phyloP scores from a whole-genome alignment of 2,329 filamentous ascomycete species.

The Sarocladiaceae sp. region DNA sequence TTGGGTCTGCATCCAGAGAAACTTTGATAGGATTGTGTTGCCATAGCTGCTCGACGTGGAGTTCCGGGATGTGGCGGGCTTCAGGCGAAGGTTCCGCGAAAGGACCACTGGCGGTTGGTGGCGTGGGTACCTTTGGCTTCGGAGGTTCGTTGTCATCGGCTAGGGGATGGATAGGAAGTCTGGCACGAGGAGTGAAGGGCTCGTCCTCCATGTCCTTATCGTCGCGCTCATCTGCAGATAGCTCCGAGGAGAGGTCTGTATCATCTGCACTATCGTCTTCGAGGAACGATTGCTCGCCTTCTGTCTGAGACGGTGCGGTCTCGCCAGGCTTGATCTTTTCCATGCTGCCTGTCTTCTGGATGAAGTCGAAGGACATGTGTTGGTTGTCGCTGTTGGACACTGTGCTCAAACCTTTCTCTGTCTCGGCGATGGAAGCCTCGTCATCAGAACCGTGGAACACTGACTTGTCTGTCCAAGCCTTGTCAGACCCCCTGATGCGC shows the following conservation, averaged over 20 bases:
- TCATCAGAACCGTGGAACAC: conserved; percentile 47
- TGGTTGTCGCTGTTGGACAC: conserved; percentile 19
- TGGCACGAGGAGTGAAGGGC: conserved; percentile 14
- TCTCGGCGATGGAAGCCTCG: conserved; percentile 20
- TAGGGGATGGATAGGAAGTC: conserved; percentile 30
- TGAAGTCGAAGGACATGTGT: conserved; percentile 49
- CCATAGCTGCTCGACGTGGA: conserved; percentile 8
- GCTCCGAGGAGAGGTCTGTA: conserved; percentile 59
- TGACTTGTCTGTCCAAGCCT: conserved; percentile 52
- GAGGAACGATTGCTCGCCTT: conserved; percentile 39
- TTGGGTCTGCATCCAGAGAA: conserved; percentile 26
- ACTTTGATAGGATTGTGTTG: conserved; percentile 10
- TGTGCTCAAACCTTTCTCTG: conserved; percentile 17
- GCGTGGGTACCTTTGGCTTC: not conserved
- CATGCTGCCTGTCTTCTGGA: conserved; percentile 50
- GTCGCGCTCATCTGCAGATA: conserved; percentile 47
- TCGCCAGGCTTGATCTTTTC: conserved; percentile 35
- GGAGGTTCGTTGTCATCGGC: conserved; percentile 15
- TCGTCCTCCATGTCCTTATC: conserved; percentile 14
- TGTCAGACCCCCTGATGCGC: conserved; percentile 33
- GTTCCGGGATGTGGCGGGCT: not conserved
- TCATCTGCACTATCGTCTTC: conserved; percentile 48
- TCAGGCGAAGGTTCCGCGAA: not conserved
- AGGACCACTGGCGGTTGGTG: not conserved
- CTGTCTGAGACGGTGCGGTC: conserved; percentile 23